A percentile compares a stretch with the other conserved stretches of the same genome.
Conservation (phyloP, 192 early-diverging fungal species). For the Coemansia asiatica region DNA sequence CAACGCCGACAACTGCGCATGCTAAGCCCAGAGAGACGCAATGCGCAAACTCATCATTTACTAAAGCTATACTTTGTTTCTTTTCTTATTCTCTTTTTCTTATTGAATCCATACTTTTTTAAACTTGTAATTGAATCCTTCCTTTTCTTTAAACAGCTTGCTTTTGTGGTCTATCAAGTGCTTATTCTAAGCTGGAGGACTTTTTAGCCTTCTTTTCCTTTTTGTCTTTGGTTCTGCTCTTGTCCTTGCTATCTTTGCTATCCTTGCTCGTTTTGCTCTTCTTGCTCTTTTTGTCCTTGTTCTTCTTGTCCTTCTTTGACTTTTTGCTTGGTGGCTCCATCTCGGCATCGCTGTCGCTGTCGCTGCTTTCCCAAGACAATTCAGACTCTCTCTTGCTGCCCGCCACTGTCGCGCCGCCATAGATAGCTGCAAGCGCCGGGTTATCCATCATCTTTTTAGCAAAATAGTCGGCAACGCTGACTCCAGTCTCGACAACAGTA, state of each 20-base stretch:
- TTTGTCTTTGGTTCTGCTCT: slow-evolving; percentile 38
- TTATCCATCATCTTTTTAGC: slow-evolving; percentile 41
- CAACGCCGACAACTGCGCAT: slow-evolving; percentile 35
- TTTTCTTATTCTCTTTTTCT: slow-evolving; percentile 42
- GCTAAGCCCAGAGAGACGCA: slow-evolving; percentile 29
- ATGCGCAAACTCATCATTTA: too few relatives aligned
- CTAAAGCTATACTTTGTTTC: slow-evolving; percentile 8
- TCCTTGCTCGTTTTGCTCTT: slow-evolving; percentile 41
- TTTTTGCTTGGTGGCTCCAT: slow-evolving; percentile 20
- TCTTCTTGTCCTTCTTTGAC: slow-evolving; percentile 29
- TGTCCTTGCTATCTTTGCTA: slow-evolving; percentile 28
- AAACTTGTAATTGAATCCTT: slow-evolving; percentile 35
- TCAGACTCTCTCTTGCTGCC: slow-evolving; percentile 6
- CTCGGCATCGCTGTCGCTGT: slow-evolving; percentile 11
- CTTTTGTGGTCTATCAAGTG: slow-evolving; percentile 23
- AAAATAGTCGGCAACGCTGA: slow-evolving; percentile 50
- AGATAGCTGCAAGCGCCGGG: slow-evolving; percentile 41
- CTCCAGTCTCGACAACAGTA: slow-evolving; percentile 21
- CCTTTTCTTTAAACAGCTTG: slow-evolving; percentile 13
- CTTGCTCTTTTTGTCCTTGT: slow-evolving; percentile 19
- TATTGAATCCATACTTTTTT: slow-evolving; percentile 32
- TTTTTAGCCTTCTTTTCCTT: slow-evolving; percentile 46
- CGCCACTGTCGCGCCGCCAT: slow-evolving; percentile 12
- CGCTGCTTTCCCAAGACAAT: slow-evolving; percentile 4
- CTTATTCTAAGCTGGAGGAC: slow-evolving; percentile 20